Conservation (phyloP, 2,329 filamentous ascomycete genomes). For the Venturia aucupariae region DNA sequence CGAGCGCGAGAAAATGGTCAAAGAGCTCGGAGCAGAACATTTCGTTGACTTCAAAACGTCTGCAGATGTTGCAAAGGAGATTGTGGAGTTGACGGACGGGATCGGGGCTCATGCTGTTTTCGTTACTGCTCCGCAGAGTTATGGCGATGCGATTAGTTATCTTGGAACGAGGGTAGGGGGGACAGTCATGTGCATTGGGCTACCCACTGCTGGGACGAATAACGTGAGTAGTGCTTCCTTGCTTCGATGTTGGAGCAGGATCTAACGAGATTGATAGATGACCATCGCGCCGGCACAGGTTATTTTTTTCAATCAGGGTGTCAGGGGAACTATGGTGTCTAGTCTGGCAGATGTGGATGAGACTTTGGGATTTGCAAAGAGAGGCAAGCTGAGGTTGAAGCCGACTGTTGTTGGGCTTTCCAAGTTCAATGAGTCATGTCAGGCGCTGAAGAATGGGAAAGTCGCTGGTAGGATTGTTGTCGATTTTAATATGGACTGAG, state of each 20-base stretch:
- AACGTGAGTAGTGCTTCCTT: background rate
- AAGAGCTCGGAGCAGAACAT: slow-evolving; percentile 44
- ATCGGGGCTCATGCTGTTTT: slow-evolving; percentile 39
- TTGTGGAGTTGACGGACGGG: slow-evolving; percentile 38
- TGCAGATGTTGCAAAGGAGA: slow-evolving; percentile 30
- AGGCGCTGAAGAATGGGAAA: slow-evolving; percentile 17
- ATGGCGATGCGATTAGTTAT: slow-evolving; percentile 15
- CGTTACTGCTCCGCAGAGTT: slow-evolving; percentile 31
- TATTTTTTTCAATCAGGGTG: slow-evolving; percentile 11
- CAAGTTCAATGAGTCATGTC: slow-evolving; percentile 14
- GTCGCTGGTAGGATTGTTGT: slow-evolving; percentile 14
- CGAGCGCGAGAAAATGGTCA: slow-evolving; percentile 36
- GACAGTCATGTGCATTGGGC: slow-evolving; percentile 14
- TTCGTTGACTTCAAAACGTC: slow-evolving; percentile 47
- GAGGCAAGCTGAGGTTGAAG: slow-evolving; percentile 13
- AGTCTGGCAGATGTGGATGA: slow-evolving; percentile 14
- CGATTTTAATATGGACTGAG: slow-evolving; percentile 21
- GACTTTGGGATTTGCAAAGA: slow-evolving; percentile 11
- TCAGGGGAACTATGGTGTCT: slow-evolving; percentile 9
- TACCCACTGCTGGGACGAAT: slow-evolving; percentile 12
- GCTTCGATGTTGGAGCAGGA: background rate
- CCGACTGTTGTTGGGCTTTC: slow-evolving; percentile 13
- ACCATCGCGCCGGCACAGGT: slow-evolving; percentile 9
- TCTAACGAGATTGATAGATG: slow-evolving; percentile 2
- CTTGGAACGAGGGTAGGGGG: slow-evolving; percentile 12